Evolutionary conservation across 805 yeast species (phyloP).

Genomic region (Pichia manshurica): DNA sequence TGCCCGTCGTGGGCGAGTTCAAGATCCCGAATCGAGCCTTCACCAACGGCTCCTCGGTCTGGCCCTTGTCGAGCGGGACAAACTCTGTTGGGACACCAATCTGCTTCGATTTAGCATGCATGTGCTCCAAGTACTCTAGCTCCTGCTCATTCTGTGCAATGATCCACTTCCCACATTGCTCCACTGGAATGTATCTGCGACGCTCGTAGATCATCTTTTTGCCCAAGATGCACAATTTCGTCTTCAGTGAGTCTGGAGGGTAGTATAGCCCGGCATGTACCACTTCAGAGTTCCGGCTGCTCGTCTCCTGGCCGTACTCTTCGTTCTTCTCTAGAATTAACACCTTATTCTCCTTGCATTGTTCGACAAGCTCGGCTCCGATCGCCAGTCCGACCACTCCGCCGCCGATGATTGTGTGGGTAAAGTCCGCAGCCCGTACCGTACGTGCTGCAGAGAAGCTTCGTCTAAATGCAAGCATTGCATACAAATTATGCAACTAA

Average conservation of each 20-base stretch:
- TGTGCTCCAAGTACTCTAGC: constrained; percentile 47
- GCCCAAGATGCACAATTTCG: constrained; percentile 68
- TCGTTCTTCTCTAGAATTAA: constrained; percentile 64
- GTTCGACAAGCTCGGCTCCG: constrained; percentile 57
- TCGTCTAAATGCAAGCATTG: neutral
- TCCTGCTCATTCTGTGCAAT: constrained; percentile 75
- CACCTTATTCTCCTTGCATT: constrained; percentile 40
- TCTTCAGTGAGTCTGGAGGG: constrained; percentile 62
- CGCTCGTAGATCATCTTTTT: constrained; percentile 58
- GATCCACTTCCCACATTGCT: constrained; percentile 76
- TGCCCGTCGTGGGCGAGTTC: constrained; percentile 79
- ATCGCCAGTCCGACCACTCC: constrained; percentile 41
- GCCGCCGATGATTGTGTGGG: constrained; percentile 20
- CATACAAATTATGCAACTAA: no score
- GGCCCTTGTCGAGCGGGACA: constrained; percentile 41
- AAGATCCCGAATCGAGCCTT: constrained; percentile 56
- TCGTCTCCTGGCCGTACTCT: constrained; percentile 70
- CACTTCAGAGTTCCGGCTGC: constrained; percentile 88
- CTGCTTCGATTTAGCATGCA: constrained; percentile 44
- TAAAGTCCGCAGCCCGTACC: constrained; percentile 9
- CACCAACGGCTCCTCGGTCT: constrained; percentile 57
- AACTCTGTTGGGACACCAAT: constrained; percentile 58
- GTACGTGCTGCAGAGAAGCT: neutral
- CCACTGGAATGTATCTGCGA: constrained; percentile 49
- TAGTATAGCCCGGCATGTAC: constrained; percentile 88